These are phyloP conservation scores for Cadophora sp. DNA, from an alignment of 2,329 filamentous ascomycete species.

Conservation along the genomic window DNA sequence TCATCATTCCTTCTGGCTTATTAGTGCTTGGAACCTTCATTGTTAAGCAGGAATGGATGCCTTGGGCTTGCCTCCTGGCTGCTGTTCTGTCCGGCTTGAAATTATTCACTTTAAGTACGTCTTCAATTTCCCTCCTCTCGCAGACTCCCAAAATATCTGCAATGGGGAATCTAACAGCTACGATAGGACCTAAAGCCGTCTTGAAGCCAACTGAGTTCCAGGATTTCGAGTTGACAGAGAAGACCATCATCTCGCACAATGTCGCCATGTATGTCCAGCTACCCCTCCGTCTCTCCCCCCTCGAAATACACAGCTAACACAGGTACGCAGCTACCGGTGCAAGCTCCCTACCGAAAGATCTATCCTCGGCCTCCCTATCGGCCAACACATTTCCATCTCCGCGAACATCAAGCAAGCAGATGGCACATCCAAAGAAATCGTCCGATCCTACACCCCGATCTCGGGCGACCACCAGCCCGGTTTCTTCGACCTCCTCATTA, in stretches of 20 bases:
- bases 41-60: conserved; percentile 78
- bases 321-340: conserved; percentile 84
- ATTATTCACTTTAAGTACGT: conserved; percentile 74
- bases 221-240: conserved; percentile 91
- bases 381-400: conserved; percentile 97
- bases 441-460: conserved; percentile 92
- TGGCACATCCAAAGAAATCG: conserved; percentile 80
- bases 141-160: neutral
- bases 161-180: conserved; percentile 24
- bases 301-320: conserved; percentile 28
- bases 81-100: conserved; percentile 73
- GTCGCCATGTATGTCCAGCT: conserved; percentile 77
- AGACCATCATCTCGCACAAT: conserved; percentile 96
- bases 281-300: conserved; percentile 22
- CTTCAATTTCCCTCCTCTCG: neutral
- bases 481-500: conserved; percentile 96
- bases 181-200: conserved; percentile 75
- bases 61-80: conserved; percentile 73
- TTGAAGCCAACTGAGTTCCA: conserved; percentile 90
- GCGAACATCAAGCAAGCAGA: conserved; percentile 71
- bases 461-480: conserved; percentile 88
- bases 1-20: conserved; percentile 84
- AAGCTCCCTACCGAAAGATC: conserved; percentile 76
- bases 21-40: conserved; percentile 78
- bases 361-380: conserved; percentile 95